These are phyloP conservation scores for Syzygium oleosum DNA, from an alignment of 345 rosid genomes.

Conservation along the genomic window DNA sequence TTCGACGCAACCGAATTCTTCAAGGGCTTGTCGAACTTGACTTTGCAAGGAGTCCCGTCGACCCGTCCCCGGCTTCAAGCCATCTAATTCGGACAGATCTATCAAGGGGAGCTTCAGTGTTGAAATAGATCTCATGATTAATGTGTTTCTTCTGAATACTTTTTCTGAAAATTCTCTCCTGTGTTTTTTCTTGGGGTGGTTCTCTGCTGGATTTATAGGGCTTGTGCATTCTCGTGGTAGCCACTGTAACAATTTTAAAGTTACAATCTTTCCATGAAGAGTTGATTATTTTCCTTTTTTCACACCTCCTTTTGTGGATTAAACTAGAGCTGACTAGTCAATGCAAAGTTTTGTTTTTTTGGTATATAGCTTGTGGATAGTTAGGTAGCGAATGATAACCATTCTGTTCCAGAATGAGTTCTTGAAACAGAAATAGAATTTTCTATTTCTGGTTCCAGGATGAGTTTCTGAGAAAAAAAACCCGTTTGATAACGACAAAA, in stretches of 20 bases:
- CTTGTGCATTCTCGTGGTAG: not conserved
- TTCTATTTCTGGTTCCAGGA: too few relatives aligned
- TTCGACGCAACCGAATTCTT: conserved; percentile 3
- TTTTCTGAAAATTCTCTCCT: not conserved
- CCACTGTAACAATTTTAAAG: not conserved
- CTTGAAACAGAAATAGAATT: too few relatives aligned
- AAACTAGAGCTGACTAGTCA: not conserved
- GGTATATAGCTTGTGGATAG: not conserved
- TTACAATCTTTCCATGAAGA: not conserved
- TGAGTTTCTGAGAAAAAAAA: too few relatives aligned
- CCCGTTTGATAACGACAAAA: too few relatives aligned
- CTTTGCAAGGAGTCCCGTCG: not conserved
- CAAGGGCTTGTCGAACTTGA: not conserved
- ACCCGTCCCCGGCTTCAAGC: not conserved
- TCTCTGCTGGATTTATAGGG: not conserved
- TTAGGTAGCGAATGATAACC: too few relatives aligned
- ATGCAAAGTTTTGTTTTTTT: not conserved
- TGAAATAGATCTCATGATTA: not conserved
- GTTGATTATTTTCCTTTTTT: not conserved
- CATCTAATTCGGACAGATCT: not conserved
- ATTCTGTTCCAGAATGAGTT: too few relatives aligned
- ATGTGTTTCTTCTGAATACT: not conserved
- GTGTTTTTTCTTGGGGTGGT: not conserved
- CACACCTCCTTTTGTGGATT: not conserved
- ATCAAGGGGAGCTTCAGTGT: not conserved